Percentiles rank a stretch among this genome's conserved stretches.
Evolutionary conservation across 768 basidiomycete genomes (phyloP).

Genomic region (Chalciporus chontae): DNA sequence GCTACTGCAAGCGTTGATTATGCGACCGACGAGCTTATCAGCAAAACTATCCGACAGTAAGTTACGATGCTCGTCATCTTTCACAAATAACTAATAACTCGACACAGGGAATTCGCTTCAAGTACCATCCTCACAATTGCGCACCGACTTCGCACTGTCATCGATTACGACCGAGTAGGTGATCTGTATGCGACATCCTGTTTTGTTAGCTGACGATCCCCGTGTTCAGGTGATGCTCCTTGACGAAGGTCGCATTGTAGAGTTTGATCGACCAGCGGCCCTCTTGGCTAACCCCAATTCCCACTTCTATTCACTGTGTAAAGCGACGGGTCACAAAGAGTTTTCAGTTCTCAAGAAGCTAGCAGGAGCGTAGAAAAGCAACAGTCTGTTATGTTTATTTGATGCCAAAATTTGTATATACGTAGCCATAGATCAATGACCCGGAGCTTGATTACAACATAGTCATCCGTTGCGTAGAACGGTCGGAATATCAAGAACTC

Average conservation of each 20-base stretch:
- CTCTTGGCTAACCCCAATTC: slow-evolving; percentile 56
- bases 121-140: slow-evolving; percentile 85
- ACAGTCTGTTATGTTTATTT: not conserved
- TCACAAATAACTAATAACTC: not conserved
- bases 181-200: slow-evolving; percentile 1
- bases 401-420: slow-evolving; percentile 8
- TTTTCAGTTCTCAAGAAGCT: slow-evolving; percentile 66
- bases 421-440: not conserved
- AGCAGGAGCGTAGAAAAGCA: slow-evolving; percentile 38
- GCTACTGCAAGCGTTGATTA: slow-evolving; percentile 80
- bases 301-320: slow-evolving; percentile 65
- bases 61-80: slow-evolving; percentile 19
- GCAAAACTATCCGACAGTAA: slow-evolving; percentile 77
- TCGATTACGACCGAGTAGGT: slow-evolving; percentile 79
- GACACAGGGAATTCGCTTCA: slow-evolving; percentile 63
- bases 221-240: slow-evolving; percentile 63
- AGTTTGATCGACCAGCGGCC: slow-evolving; percentile 64
- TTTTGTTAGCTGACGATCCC: slow-evolving; percentile 1
- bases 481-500: no score
- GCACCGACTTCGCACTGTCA: slow-evolving; percentile 73
- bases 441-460: no score
- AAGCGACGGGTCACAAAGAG: slow-evolving; percentile 70
- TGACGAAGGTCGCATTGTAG: slow-evolving; percentile 73
- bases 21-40: slow-evolving; percentile 84
- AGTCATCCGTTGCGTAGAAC: no score